Evolutionary conservation across 2,329 filamentous ascomycete species (phyloP), one percentile per base, ranked within the genome.

Genomic region (Ceratocystiopsis sp.): DNA sequence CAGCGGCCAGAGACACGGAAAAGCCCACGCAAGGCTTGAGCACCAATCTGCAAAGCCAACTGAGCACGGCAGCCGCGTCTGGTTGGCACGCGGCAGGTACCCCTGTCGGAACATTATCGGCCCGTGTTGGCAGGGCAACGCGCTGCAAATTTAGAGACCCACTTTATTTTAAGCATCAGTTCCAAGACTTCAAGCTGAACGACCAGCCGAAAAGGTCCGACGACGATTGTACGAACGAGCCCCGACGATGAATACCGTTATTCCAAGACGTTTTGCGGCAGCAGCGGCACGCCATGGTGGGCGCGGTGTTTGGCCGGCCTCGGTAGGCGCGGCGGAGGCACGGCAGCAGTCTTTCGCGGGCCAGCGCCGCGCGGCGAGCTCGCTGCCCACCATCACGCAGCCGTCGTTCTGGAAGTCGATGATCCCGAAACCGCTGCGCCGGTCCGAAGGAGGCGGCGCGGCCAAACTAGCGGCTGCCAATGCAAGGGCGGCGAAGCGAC

Each of bases 371-470:
- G n/a, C 21, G 3, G 36, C 41, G 33, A 53, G 51, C 43, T 47
- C 53, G 37, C 48, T 56, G 38, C 55, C 54, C 3, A 53, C 50
- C 21, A 47, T 58, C 38, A 51, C 53, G 21, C 52, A 57, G 40
- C 40, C 44, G 44, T 73, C 73, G 11, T 77, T 85, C 58, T 86
- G 82, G 82, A 72, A 68, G 51, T 72, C 70, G 11, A 61, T 86
- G 47, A 61, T 86, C 40, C 81, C 82, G 2, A 83, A 80, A 52
- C 70, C 73, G n/a, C 54, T 78, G 38, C 72, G 75, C n/a, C 53
- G 56, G 6, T 29, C 25, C 5, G 25, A 29, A 29, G 25, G 25
- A 10, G 25, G 25, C 9, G 25, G 25, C 25, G 25, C 25, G 25
- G 25, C 9, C 25, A 29, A 29, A 29, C 25, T 29, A 29, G 25